Conservation (phyloP, 345 rosid genomes). For the Erodium maritimum region DNA sequence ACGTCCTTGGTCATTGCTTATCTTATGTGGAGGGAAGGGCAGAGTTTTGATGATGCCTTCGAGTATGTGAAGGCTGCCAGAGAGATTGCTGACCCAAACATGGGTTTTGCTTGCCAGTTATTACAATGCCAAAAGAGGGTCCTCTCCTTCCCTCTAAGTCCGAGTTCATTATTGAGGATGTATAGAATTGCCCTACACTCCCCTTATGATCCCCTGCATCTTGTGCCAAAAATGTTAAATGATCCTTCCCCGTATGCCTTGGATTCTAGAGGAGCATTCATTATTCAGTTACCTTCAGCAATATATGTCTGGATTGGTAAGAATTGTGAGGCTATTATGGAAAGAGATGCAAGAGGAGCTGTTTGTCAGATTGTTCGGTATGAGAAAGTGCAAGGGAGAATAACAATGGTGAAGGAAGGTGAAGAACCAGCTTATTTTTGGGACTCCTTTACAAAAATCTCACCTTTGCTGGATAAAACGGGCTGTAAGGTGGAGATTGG, state of each 20-base stretch:
- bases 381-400: slow-evolving; percentile 73
- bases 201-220: slow-evolving; percentile 94
- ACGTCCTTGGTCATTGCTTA: slow-evolving; percentile 97
- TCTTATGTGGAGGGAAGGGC: slow-evolving; percentile 99
- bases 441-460: slow-evolving; percentile 65
- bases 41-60: slow-evolving; percentile 96
- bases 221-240: slow-evolving; percentile 84
- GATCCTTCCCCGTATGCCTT: slow-evolving; percentile 68
- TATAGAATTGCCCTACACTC: slow-evolving; percentile 91
- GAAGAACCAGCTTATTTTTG: slow-evolving; percentile 79
- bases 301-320: slow-evolving; percentile 87
- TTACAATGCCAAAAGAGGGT: slow-evolving; percentile 96
- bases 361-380: slow-evolving; percentile 91
- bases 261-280: slow-evolving; percentile 96
- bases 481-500: slow-evolving; percentile 15
- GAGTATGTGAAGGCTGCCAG: slow-evolving; percentile 92
- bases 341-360: slow-evolving; percentile 91
- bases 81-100: slow-evolving; percentile 96
- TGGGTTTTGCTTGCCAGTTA: slow-evolving; percentile 99
- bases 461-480: slow-evolving; percentile 65
- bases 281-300: slow-evolving; percentile 73
- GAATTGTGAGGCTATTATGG: slow-evolving; percentile 73
- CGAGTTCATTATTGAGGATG: slow-evolving; percentile 85
- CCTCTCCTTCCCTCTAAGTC: slow-evolving; percentile 92
- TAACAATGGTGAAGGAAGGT: slow-evolving; percentile 65